phyloP scores from a whole-genome alignment of 495 filamentous ascomycete genomes.

The Neurospora sp. region DNA sequence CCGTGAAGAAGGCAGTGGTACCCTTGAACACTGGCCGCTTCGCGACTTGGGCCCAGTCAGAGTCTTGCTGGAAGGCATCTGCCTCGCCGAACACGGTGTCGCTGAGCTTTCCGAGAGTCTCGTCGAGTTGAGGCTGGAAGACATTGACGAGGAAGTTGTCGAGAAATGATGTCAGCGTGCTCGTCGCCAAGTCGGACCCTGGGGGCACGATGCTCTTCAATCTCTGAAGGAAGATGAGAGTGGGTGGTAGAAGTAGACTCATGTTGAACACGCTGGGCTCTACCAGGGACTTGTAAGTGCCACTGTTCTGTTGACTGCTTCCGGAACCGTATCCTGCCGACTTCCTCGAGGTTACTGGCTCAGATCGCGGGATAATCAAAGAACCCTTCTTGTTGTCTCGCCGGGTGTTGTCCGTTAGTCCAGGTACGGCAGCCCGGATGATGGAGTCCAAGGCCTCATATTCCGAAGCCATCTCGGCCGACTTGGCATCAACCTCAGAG shows the following conservation, averaged over 20 bases:
- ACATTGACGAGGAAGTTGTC: slow-evolving; percentile 98
- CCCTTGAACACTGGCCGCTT: slow-evolving; percentile 86
- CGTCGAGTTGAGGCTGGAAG: slow-evolving; percentile 92
- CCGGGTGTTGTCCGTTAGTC: slow-evolving; percentile 73
- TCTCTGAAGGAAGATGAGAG: slow-evolving; percentile 80
- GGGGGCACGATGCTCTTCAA: slow-evolving; percentile 86
- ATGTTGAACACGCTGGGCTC: slow-evolving; percentile 98
- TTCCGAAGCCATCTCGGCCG: slow-evolving; percentile 63
- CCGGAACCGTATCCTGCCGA: background rate
- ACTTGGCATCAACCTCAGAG: slow-evolving; percentile 68
- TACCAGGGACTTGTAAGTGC: slow-evolving; percentile 57
- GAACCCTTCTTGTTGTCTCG: slow-evolving; percentile 36
- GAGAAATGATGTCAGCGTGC: slow-evolving; percentile 86
- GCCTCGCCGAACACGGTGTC: slow-evolving; percentile 69
- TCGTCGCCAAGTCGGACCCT: slow-evolving; percentile 70
- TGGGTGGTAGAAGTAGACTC: slow-evolving; percentile 85
- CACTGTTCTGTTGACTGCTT: slow-evolving; percentile 38
- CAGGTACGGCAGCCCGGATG: slow-evolving; percentile 80
- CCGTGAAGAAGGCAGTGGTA: slow-evolving; percentile 74
- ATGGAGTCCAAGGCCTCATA: slow-evolving; percentile 87
- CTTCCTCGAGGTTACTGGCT: slow-evolving; percentile 25
- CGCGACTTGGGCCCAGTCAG: slow-evolving; percentile 67
- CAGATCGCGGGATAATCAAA: slow-evolving; percentile 22
- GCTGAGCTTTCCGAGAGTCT: slow-evolving; percentile 84
- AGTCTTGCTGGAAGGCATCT: slow-evolving; percentile 81